Percentiles rank a stretch among this genome's conserved stretches.
These are phyloP conservation scores for Amniculicola lignicola DNA, from an alignment of 495 filamentous ascomycete genomes.

Conservation along the genomic window DNA sequence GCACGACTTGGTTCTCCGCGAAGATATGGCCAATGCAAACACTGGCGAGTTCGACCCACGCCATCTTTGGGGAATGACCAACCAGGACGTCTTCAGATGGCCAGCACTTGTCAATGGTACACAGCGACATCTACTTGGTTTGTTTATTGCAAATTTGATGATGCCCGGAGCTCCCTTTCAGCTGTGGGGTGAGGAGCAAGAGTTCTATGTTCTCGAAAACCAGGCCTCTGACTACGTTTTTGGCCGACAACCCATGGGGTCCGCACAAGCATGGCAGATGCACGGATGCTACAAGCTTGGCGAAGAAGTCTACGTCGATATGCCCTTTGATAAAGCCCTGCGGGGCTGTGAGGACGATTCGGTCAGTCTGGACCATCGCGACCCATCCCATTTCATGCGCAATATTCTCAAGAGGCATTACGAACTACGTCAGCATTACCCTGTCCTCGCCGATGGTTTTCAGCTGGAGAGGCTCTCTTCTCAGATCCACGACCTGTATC, in stretches of 20 bases:
- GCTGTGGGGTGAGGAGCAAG: slow-evolving; percentile 70
- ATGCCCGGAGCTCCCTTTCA: slow-evolving; percentile 66
- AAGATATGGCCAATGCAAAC: slow-evolving; percentile 64
- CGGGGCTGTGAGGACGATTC: slow-evolving; percentile 58
- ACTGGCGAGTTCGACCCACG: slow-evolving; percentile 67
- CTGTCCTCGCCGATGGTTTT: slow-evolving; percentile 60
- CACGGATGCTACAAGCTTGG: slow-evolving; percentile 65
- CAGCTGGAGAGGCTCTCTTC: slow-evolving; percentile 59
- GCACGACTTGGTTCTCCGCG: slow-evolving; percentile 59
- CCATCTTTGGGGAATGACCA: slow-evolving; percentile 67
- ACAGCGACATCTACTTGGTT: slow-evolving; percentile 58
- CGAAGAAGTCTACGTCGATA: slow-evolving; percentile 56
- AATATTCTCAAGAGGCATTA: slow-evolving; percentile 69
- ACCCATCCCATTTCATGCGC: slow-evolving; percentile 63
- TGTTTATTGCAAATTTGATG: slow-evolving; percentile 63
- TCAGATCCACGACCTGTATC: slow-evolving; percentile 51
- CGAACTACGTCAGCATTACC: slow-evolving; percentile 56
- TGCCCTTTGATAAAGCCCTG: slow-evolving; percentile 55
- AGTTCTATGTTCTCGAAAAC: slow-evolving; percentile 64
- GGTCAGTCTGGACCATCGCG: slow-evolving; percentile 64
- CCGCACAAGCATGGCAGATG: slow-evolving; percentile 63
- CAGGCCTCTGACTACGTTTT: slow-evolving; percentile 69
- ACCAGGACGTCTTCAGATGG: slow-evolving; percentile 77
- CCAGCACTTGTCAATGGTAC: slow-evolving; percentile 62
- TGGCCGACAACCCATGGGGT: slow-evolving; percentile 65